Evolutionary conservation across 176 grass and related monocot species (phyloP).

Genomic region (Guadua angustifolia): DNA sequence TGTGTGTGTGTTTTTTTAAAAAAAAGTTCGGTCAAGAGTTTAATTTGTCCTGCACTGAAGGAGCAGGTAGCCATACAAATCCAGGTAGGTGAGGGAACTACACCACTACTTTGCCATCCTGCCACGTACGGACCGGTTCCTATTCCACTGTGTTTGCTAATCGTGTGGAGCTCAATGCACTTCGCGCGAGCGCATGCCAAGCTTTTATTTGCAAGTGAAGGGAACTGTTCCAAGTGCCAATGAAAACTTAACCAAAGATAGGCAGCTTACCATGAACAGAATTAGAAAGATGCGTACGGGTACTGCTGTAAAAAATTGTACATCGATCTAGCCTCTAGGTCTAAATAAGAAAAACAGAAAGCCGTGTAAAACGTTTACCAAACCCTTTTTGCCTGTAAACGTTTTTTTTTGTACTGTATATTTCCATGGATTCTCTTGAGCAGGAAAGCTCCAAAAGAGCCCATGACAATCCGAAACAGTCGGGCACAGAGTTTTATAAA

Average conservation of each 20-base stretch:
- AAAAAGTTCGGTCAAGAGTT: too few species aligned
- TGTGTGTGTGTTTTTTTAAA: background rate
- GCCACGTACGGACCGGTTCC: too few species aligned
- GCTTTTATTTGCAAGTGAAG: too few species aligned
- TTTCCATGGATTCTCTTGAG: background rate
- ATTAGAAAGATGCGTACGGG: too few species aligned
- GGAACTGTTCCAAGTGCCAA: background rate
- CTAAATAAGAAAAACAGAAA: background rate
- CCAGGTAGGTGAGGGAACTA: too few species aligned
- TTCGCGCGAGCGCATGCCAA: too few species aligned
- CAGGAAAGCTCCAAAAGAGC: slow-evolving; percentile 3
- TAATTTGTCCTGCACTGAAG: too few species aligned
- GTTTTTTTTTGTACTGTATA: background rate
- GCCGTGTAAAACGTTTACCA: background rate
- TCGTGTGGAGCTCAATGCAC: background rate
- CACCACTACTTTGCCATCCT: too few species aligned
- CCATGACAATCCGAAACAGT: background rate
- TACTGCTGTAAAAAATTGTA: background rate
- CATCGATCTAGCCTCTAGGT: too few species aligned
- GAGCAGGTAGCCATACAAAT: too few species aligned
- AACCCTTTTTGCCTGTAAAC: background rate
- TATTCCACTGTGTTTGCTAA: too few species aligned
- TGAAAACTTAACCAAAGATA: background rate
- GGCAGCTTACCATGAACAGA: background rate
- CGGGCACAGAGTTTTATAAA: background rate